Percentiles rank a stretch among this genome's conserved stretches.
Conservation (phyloP, 257 asterid genomes). For the Nicotiana knightiana region DNA sequence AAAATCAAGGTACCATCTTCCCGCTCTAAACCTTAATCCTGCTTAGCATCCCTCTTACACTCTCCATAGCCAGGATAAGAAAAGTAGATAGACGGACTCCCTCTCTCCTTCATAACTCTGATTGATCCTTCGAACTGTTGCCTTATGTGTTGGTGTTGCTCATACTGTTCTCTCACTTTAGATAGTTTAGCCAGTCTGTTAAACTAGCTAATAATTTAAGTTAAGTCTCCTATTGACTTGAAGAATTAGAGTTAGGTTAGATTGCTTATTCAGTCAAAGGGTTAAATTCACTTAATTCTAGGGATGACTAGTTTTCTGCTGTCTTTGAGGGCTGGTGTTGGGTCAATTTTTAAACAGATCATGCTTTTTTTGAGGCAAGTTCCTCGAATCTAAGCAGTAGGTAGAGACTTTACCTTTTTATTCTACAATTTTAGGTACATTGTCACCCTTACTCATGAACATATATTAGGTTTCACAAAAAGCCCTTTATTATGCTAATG, state of each 20-base stretch:
- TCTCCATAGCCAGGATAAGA: neutral
- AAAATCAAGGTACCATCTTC: neutral
- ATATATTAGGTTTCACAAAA: neutral
- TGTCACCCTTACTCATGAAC: neutral
- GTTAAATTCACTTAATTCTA: neutral
- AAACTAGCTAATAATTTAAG: neutral
- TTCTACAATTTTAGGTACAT: neutral
- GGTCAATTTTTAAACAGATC: neutral
- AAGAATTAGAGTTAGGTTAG: neutral
- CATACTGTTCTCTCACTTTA: neutral
- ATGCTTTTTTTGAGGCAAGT: neutral
- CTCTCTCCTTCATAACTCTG: neutral
- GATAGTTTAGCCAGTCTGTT: neutral
- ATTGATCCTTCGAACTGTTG: neutral
- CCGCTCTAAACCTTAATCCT: neutral
- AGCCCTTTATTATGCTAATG: neutral
- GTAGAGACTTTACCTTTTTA: neutral
- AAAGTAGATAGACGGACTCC: neutral
- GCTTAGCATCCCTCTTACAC: neutral
- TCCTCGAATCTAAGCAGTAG: neutral
- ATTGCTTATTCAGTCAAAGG: neutral
- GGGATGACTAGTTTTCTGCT: neutral
- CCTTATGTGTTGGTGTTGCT: neutral
- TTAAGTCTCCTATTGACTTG: neutral
- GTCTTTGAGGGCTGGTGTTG: neutral